Percentiles rank a stretch among this genome's conserved stretches.
Conservation (phyloP, 805 yeast genomes). For the Candida railenensis region DNA sequence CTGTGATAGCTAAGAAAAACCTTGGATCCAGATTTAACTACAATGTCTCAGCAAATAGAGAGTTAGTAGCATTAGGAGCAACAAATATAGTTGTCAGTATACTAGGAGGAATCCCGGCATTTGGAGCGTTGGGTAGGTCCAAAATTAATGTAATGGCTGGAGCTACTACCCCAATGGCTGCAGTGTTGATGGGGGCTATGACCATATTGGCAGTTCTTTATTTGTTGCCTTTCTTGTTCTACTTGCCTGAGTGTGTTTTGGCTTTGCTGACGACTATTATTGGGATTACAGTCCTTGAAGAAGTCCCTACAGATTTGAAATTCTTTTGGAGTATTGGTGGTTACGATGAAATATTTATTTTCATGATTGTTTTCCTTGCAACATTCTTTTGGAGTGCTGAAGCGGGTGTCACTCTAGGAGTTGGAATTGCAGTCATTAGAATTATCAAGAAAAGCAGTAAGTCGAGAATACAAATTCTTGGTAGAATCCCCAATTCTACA, state of each 20-base stretch:
- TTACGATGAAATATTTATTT: slow-evolving; percentile 25
- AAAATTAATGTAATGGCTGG: slow-evolving; percentile 46
- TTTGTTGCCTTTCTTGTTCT: slow-evolving; percentile 24
- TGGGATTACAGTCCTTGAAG: slow-evolving; percentile 52
- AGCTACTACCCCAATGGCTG: slow-evolving; percentile 39
- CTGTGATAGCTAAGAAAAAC: slow-evolving; percentile 34
- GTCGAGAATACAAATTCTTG: slow-evolving; percentile 82
- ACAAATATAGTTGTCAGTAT: slow-evolving; percentile 26
- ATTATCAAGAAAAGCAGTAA: slow-evolving; percentile 70
- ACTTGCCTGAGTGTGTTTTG: slow-evolving; percentile 31
- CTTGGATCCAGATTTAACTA: slow-evolving; percentile 31
- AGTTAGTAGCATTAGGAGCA: slow-evolving; percentile 31
- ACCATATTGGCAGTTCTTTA: slow-evolving; percentile 23
- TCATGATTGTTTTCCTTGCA: slow-evolving; percentile 20
- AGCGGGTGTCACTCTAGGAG: slow-evolving; percentile 37
- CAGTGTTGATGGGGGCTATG: slow-evolving; percentile 30
- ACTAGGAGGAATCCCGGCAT: slow-evolving; percentile 33
- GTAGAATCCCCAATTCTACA: slow-evolving; percentile 45
- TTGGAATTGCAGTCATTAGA: slow-evolving; percentile 31
- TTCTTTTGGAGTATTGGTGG: slow-evolving; percentile 33
- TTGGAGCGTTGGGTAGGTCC: slow-evolving; percentile 38
- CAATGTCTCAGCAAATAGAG: slow-evolving; percentile 31
- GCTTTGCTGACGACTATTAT: slow-evolving; percentile 34
- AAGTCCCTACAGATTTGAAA: slow-evolving; percentile 30
- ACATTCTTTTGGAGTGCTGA: slow-evolving; percentile 38